Base-by-base conservation (phyloP, 2,329 filamentous ascomycete genomes). In the Cladosporium sphaerospermum region DNA sequence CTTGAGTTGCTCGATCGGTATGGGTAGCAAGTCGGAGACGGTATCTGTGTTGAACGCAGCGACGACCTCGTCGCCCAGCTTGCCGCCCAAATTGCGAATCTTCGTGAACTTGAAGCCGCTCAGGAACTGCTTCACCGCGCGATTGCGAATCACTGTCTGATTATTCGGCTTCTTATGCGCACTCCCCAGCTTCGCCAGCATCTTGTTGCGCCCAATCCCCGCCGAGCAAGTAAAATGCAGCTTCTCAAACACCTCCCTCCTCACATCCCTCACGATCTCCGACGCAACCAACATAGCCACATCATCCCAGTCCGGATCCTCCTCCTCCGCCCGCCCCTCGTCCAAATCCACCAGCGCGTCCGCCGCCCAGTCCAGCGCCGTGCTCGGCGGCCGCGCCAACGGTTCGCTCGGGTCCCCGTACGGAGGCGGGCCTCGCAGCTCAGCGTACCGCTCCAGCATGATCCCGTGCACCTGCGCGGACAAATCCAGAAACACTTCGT, bases 251-350 rank as follows among this genome's bases (percentile, higher is more conserved):
- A 99, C 79, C 47, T 80, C 75, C 18, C 76, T 75, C 47, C 93
- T 82, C 14, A 97, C 79, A 55, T 82, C 78, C 16, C 89, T 82
- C 33, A 96, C 83, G 62, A 97, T 93, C 65, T 96, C 90, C 2
- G 90, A 91, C 0, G 88, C 93, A 63, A 96, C 82, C 31, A 89
- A 76, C 67, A 95, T 87, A 13, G 82, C 87, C 59, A 97, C 79
- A 73, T 99, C 93, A 68, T 99, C 92, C 93, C 93, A 99, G 71
- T 99, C 93, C 1, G 89, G 89, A 64, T 95, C 86, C 60, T 86
- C 79, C 16, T 85, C 80, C 69, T 95, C 91, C 9, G 81, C 80
- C 56, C 90, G 81, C 19, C 76, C 75, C 37, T 82, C 77, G 59
- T 93, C 84, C 45, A 96, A 74, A 65, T 91, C 89, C 13, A 95